Base-by-base conservation (phyloP, 306 rosid genomes). In the Trifolium pratense region DNA sequence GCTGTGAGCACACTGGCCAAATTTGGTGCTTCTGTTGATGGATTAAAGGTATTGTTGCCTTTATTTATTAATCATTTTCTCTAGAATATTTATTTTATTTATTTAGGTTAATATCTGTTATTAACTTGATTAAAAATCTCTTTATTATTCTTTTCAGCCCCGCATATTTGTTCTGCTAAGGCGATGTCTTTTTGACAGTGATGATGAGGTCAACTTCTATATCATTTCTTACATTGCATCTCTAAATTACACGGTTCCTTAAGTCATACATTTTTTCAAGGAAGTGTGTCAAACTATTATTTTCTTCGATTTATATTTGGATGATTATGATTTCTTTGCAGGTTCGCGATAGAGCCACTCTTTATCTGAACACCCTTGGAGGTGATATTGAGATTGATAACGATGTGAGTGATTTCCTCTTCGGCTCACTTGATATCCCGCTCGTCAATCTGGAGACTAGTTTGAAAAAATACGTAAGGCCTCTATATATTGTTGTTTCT, bases 271-370 rank as follows among this genome's bases (percentile, higher is more conserved):
- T 10, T 15, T 34, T 42, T 69, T 36, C 45, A 15, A 40, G 37
- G 67, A 25, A 12, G 39, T 51, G 40, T 75, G 18, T 32, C 57
- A 26, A 51, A 57, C 39, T 49, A 57, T 53, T 66, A 23, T 57
- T 49, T 45, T 23, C 55, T 59, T 78, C 61, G 31, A 69, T 68
- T 53, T 51, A 40, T 75, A 34, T 58, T 20, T 59, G 32, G 70
- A 45, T 57, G 21, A 6, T 79, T 43, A 53, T 68, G 60, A 77
- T 64, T 77, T 55, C 56, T 71, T 78, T 52, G 20, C 82, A 94
- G 98, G 99, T 94, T 83, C 97, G 99, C 71, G 99, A 94, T 81
- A 87, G 97, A 85, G 99, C 99, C 61, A 94, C 99, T 23, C 90
- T 94, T 51, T 94, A 91, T 85, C 83, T 94, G 43, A 87, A 79